phyloP scores from a whole-genome alignment of 1,284 basidiomycete species.

The Rhodotorula sp. region DNA sequence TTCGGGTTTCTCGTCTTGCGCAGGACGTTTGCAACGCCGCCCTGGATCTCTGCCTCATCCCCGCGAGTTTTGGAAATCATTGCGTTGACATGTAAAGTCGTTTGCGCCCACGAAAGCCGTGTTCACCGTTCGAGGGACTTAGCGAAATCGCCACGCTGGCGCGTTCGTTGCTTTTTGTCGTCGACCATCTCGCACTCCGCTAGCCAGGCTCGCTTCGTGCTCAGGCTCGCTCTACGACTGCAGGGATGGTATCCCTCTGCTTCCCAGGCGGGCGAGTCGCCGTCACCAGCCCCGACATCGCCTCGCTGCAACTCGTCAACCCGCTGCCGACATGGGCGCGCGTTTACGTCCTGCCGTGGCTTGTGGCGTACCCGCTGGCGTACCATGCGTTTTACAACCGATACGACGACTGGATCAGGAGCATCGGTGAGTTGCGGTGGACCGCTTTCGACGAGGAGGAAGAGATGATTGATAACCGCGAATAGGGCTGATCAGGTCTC shows the following conservation, averaged over 20 bases:
- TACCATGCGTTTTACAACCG: conserved; percentile 85
- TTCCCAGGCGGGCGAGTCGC: conserved; percentile 50
- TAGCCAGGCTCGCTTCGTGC: too few relatives aligned
- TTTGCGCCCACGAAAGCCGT: too few relatives aligned
- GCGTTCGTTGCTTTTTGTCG: too few relatives aligned
- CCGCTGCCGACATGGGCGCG: conserved; percentile 71
- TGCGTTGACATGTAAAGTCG: too few relatives aligned
- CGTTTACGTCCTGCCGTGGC: conserved; percentile 72
- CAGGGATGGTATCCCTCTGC: neutral
- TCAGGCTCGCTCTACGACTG: too few relatives aligned
- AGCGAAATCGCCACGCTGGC: too few relatives aligned
- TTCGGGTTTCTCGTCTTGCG: too few relatives aligned
- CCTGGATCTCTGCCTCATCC: too few relatives aligned
- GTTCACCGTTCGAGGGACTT: too few relatives aligned
- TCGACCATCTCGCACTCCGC: too few relatives aligned
- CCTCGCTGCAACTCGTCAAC: conserved; percentile 72
- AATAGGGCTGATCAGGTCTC: neutral
- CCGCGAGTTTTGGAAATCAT: too few relatives aligned
- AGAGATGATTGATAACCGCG: neutral
- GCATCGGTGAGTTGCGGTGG: conserved; percentile 27
- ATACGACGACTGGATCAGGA: conserved; percentile 45
- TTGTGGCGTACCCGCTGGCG: conserved; percentile 71
- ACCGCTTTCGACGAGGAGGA: neutral
- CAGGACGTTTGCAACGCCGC: too few relatives aligned
- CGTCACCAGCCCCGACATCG: conserved; percentile 82